Evolutionary conservation across 208 protist species (phyloP), one percentile per base, ranked within the genome.

Genomic region (Acanthamoeba healyi): DNA sequence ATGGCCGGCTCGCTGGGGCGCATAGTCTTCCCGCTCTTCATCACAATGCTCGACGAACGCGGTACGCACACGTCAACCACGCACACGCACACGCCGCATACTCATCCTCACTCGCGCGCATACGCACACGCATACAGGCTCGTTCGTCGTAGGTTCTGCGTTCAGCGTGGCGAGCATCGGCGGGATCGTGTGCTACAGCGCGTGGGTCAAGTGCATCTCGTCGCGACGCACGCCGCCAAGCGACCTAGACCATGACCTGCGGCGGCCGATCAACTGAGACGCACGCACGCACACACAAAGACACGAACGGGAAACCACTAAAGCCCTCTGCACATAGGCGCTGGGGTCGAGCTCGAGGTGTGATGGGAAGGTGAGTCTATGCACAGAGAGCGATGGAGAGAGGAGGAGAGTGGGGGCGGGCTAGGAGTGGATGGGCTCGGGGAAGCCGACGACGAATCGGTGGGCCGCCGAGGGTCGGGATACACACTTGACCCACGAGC

Each of bases 361-460:
- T n/a, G n/a, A n/a, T n/a, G n/a, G n/a, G n/a, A n/a, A n/a, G n/a
- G n/a, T n/a, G n/a, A n/a, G 49, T 56, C 49, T 56, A 56, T 56
- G 49, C 15, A 56, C 49, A 56, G 22, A 56, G 49, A 49, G 44
- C 4, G n/a, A n/a, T n/a, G n/a, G n/a, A n/a, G n/a, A 49, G 7
- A 4, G 12, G 44, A 49, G 12, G 44, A 49, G 44, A 49, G 44
- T 15, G 44, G 49, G 49, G 49, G 49, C n/a, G 22, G 38, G 9
- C 56, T 26, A 56, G 9, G 74, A 84, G 74, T 84, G 74, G 36
- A 84, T 84, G 74, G 74, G 74, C 44, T 84, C 74, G 42, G 74
- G 74, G 74, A 84, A 84, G 36, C 74, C 74, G 3, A 84, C 42
- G 7, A 84, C 74, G 44, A 84, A 84, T 34, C 44, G 74, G n/a